A percentile compares a stretch with the other conserved stretches of the same genome.
These are phyloP conservation scores for Aspergillus sergii DNA, from an alignment of 2,329 filamentous ascomycete species.

Conservation along the genomic window DNA sequence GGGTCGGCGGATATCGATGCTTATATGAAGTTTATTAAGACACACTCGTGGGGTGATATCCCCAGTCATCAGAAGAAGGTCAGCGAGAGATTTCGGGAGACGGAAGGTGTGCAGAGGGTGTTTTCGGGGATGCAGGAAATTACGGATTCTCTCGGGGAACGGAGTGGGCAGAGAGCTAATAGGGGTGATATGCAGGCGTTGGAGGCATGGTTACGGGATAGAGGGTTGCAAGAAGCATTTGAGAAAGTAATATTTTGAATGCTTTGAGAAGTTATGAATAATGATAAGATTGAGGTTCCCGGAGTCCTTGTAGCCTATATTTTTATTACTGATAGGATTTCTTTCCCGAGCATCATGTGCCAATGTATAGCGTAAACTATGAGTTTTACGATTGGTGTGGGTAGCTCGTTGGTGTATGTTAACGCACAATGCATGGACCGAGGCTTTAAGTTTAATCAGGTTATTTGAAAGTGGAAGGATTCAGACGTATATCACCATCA, in stretches of 20 bases:
- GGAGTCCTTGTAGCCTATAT: not conserved
- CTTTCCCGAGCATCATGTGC: not conserved
- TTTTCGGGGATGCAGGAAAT: constrained; percentile 38
- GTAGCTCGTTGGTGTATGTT: not conserved
- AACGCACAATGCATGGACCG: no score
- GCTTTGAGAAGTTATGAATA: not conserved
- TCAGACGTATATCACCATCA: not conserved
- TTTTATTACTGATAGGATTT: not conserved
- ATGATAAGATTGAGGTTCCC: not conserved
- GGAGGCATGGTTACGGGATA: constrained; percentile 31
- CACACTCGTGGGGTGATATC: constrained; percentile 65
- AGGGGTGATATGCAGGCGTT: constrained; percentile 39
- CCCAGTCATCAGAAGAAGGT: constrained; percentile 65
- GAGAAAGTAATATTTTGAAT: constrained; percentile 35
- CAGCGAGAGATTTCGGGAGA: constrained; percentile 51
- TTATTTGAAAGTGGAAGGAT: not conserved
- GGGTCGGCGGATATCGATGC: constrained; percentile 53
- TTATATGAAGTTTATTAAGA: constrained; percentile 67
- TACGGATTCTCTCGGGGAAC: constrained; percentile 34
- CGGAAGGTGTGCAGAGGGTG: constrained; percentile 43
- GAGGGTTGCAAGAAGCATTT: constrained; percentile 33
- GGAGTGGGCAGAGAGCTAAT: constrained; percentile 37
- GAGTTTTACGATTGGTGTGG: not conserved
- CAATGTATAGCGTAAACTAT: not conserved
- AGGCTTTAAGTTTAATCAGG: not conserved